Conservation (phyloP, 2,329 filamentous ascomycete genomes). For the Dactylellina haptotyla region DNA sequence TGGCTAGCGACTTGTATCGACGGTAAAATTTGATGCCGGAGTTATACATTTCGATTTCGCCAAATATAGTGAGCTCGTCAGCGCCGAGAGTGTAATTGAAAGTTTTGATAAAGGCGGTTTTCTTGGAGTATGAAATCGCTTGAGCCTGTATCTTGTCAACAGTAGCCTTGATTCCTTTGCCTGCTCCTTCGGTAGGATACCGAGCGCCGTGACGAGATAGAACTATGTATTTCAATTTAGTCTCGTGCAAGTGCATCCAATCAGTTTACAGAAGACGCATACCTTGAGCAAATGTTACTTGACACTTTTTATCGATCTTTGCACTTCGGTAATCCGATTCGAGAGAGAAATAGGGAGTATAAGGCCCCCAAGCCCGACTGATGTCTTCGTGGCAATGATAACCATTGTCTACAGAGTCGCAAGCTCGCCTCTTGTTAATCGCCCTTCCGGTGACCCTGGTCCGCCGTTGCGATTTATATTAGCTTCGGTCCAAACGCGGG, state of each 20-base stretch:
- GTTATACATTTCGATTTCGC: slow-evolving; percentile 75
- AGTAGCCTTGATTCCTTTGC: slow-evolving; percentile 72
- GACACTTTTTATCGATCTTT: slow-evolving; percentile 73
- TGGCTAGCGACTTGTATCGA: slow-evolving; percentile 74
- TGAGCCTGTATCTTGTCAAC: slow-evolving; percentile 62
- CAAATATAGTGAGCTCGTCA: slow-evolving; percentile 75
- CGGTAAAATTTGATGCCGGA: slow-evolving; percentile 80
- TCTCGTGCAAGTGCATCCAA: not conserved
- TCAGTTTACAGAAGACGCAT: not conserved
- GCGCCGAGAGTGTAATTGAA: slow-evolving; percentile 77
- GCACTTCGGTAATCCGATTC: slow-evolving; percentile 66
- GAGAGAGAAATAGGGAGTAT: slow-evolving; percentile 83
- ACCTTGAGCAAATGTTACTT: slow-evolving; percentile 77
- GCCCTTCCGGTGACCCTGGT: slow-evolving; percentile 29
- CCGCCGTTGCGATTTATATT: too few species aligned
- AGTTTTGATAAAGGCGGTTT: slow-evolving; percentile 75
- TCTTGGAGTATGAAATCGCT: slow-evolving; percentile 67
- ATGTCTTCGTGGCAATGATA: slow-evolving; percentile 72
- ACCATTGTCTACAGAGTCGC: slow-evolving; percentile 68
- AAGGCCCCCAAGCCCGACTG: slow-evolving; percentile 83
- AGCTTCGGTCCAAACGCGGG: too few species aligned
- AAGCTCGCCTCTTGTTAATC: slow-evolving; percentile 58
- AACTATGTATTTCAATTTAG: slow-evolving; percentile 61
- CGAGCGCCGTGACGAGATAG: slow-evolving; percentile 86
- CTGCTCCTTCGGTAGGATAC: slow-evolving; percentile 75